Conservation (phyloP, 1,139 yeast species). For the Yamadazyma taylorii region DNA sequence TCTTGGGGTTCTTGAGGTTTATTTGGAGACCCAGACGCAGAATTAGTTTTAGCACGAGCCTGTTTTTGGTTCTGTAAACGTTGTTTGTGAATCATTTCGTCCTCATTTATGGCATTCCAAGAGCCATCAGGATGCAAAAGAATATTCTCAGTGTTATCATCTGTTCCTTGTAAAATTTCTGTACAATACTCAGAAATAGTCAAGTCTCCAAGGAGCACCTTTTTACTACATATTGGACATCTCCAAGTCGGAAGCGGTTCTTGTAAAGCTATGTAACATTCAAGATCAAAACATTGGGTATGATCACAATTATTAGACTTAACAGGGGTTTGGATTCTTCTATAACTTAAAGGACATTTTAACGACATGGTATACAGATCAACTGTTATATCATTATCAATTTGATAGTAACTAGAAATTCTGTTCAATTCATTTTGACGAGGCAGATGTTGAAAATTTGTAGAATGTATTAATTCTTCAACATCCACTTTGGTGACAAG, state of each 20-base stretch:
- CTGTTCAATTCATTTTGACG: conserved; percentile 8
- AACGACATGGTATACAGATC: conserved; percentile 57
- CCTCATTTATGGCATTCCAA: conserved; percentile 38
- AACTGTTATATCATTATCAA: conserved; percentile 58
- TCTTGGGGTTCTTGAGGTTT: conserved; percentile 14
- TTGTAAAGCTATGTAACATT: conserved; percentile 59
- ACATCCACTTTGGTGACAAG: conserved; percentile 51
- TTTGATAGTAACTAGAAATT: conserved; percentile 36
- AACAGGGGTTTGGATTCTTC: conserved; percentile 60
- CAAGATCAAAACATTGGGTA: conserved; percentile 71
- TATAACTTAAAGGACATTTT: conserved; percentile 64
- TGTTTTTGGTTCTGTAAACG: neutral
- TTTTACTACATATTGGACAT: conserved; percentile 63
- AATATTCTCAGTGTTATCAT: conserved; percentile 51
- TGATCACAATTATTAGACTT: conserved; percentile 62
- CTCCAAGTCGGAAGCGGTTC: conserved; percentile 63
- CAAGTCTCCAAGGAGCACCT: conserved; percentile 48
- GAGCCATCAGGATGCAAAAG: conserved; percentile 57
- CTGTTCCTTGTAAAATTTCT: conserved; percentile 47
- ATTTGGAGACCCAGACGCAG: too few species aligned
- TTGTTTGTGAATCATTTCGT: conserved; percentile 1
- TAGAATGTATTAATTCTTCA: conserved; percentile 28
- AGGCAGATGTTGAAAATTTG: conserved; percentile 13
- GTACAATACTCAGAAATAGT: conserved; percentile 61
- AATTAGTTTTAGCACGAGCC: too few species aligned